Conservation (phyloP, 352 stramenopile species). For the Phytophthora megakarya region DNA sequence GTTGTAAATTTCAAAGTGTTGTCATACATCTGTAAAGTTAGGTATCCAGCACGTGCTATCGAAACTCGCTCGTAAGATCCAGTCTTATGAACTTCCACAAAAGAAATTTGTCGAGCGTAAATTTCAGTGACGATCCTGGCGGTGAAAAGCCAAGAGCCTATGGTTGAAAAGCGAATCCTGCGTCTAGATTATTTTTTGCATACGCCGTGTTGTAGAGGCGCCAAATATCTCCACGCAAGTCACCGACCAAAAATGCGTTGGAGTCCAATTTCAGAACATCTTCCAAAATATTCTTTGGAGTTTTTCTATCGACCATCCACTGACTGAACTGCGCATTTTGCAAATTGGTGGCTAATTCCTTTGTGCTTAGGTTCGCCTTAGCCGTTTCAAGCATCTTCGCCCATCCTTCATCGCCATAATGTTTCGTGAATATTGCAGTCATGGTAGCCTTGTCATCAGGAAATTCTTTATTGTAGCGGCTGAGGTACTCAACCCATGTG, state of each 20-base stretch:
- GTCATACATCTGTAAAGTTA: too few species aligned
- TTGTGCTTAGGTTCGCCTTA: background rate
- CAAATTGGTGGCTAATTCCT: constrained; percentile 3
- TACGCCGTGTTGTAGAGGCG: too few species aligned
- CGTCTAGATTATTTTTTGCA: too few species aligned
- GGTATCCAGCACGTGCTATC: too few species aligned
- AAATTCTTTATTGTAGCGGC: constrained; percentile 15
- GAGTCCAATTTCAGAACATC: constrained; percentile 6
- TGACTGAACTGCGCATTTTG: constrained; percentile 4
- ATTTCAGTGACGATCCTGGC: too few species aligned
- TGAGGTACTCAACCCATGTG: constrained; percentile 11
- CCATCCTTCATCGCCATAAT: constrained; percentile 8
- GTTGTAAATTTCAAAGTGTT: too few species aligned
- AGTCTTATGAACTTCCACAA: too few species aligned
- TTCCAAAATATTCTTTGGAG: background rate
- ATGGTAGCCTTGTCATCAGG: constrained; percentile 9
- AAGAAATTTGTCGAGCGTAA: too few species aligned
- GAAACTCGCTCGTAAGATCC: too few species aligned
- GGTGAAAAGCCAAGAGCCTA: too few species aligned
- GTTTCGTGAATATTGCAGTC: constrained; percentile 6
- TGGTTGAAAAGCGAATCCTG: too few species aligned
- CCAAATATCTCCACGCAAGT: too few species aligned
- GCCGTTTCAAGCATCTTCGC: constrained; percentile 2
- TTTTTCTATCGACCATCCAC: constrained; percentile 6
- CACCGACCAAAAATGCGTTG: background rate